Evolutionary conservation across 371 early-diverging fungal genomes (phyloP).

Genomic region (Lichtheimia corymbifera): DNA sequence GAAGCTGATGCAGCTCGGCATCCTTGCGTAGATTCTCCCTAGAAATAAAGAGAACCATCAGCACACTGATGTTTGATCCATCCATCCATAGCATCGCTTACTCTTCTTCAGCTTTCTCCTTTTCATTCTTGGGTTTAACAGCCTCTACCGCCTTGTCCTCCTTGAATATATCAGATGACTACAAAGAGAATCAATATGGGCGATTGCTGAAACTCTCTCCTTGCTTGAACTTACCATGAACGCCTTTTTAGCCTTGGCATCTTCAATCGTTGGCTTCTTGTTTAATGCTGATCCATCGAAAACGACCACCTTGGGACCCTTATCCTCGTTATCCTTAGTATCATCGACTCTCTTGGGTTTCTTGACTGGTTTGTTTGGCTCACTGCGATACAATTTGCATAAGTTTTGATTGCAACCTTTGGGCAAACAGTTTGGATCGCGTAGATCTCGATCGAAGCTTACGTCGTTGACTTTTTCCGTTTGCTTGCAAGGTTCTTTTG

Average conservation of each 20-base stretch:
- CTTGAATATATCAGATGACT: slow-evolving; percentile 38
- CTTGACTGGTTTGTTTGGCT: not conserved
- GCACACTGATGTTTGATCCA: too few relatives aligned
- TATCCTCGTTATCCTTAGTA: not conserved
- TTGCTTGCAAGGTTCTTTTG: slow-evolving; percentile 24
- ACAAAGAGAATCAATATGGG: not conserved
- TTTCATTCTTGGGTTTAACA: slow-evolving; percentile 4
- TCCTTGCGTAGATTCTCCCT: slow-evolving; percentile 45
- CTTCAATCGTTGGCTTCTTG: slow-evolving; percentile 25
- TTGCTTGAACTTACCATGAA: slow-evolving; percentile 37
- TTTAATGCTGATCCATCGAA: slow-evolving; percentile 37
- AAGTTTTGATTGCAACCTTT: not conserved
- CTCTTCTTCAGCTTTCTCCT: slow-evolving; percentile 40
- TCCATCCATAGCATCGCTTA: slow-evolving; percentile 11
- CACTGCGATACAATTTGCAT: not conserved
- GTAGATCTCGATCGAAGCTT: not conserved
- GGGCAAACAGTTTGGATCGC: not conserved
- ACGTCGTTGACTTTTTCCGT: slow-evolving; percentile 25
- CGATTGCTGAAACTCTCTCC: too few relatives aligned
- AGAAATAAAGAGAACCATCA: not conserved
- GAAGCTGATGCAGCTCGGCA: slow-evolving; percentile 37
- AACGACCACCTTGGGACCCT: slow-evolving; percentile 41
- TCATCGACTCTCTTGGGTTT: slow-evolving; percentile 1
- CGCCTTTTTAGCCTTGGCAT: slow-evolving; percentile 33
- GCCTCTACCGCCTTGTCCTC: slow-evolving; percentile 5